These are phyloP conservation scores for Sugiyamaella japonica DNA, from an alignment of 1,139 yeast genomes.

Conservation along the genomic window DNA sequence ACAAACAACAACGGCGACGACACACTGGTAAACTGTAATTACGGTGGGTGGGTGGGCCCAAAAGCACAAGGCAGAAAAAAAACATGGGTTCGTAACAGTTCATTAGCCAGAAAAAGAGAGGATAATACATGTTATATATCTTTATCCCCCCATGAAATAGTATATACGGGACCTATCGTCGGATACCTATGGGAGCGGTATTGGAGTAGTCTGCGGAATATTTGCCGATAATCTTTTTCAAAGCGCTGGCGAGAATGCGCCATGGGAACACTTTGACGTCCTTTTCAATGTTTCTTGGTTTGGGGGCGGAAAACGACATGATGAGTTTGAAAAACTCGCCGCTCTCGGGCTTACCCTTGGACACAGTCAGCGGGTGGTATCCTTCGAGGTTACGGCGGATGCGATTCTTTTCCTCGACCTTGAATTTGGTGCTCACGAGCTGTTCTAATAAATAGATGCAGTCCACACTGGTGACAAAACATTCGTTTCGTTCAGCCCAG, in stretches of 20 bases:
- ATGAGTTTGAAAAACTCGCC: constrained; percentile 55
- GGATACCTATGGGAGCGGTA: constrained; percentile 14
- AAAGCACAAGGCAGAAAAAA: background rate
- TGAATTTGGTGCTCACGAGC: constrained; percentile 56
- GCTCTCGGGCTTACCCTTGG: constrained; percentile 49
- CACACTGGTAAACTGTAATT: background rate
- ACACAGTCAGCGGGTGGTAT: constrained; percentile 61
- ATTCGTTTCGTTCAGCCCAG: constrained; percentile 55
- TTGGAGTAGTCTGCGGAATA: constrained; percentile 44
- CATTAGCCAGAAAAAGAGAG: background rate
- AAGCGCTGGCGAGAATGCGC: constrained; percentile 55
- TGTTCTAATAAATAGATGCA: constrained; percentile 59
- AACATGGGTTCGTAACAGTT: background rate
- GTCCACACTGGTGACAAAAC: constrained; percentile 67
- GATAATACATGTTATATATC: background rate
- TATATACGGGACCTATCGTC: constrained; percentile 3
- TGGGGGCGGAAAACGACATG: constrained; percentile 65
- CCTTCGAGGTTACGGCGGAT: constrained; percentile 68
- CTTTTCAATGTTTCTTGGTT: constrained; percentile 71
- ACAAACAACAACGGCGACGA: too few species aligned
- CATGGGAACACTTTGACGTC: constrained; percentile 70
- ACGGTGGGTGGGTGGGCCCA: background rate
- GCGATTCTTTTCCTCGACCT: constrained; percentile 69
- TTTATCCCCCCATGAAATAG: background rate
- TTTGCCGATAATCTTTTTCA: constrained; percentile 62